Evolutionary conservation across 73 alveolate species (phyloP).

Genomic region (Paramecium sonneborni): DNA sequence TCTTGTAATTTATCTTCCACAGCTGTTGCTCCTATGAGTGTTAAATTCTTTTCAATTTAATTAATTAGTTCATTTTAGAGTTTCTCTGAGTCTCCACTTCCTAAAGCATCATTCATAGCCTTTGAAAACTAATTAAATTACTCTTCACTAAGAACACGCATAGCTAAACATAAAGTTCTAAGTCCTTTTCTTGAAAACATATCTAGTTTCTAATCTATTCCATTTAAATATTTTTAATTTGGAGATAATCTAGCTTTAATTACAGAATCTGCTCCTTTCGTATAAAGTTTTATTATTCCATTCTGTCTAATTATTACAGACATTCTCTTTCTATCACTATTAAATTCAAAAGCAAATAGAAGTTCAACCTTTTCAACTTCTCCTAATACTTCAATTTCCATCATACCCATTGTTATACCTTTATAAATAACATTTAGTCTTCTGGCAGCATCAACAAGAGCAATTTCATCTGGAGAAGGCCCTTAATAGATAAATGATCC

Average conservation of each 20-base stretch:
- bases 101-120: conserved; percentile 52
- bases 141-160: conserved; percentile 77
- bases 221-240: conserved; percentile 69
- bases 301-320: conserved; percentile 80
- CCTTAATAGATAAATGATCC: conserved; percentile 73
- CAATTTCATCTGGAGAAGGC: conserved; percentile 72
- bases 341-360: conserved; percentile 87
- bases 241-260: conserved; percentile 66
- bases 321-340: conserved; percentile 96
- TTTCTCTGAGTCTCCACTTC: conserved; percentile 44
- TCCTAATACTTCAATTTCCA: conserved; percentile 61
- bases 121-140: conserved; percentile 74
- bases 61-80: conserved; percentile 57
- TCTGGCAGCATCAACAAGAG: conserved; percentile 71
- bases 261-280: conserved; percentile 85
- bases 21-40: conserved; percentile 91
- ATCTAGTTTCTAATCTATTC: conserved; percentile 85
- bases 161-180: conserved; percentile 85
- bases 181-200: conserved; percentile 83
- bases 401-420: conserved; percentile 1
- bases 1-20: conserved; percentile 96
- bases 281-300: conserved; percentile 43
- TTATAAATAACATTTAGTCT: conserved; percentile 55
- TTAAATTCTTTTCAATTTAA: conserved; percentile 82
- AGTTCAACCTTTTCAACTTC: conserved; percentile 26